phyloP scores from a whole-genome alignment of 306 rosid genomes.

The Trichosanthes cucumerina region DNA sequence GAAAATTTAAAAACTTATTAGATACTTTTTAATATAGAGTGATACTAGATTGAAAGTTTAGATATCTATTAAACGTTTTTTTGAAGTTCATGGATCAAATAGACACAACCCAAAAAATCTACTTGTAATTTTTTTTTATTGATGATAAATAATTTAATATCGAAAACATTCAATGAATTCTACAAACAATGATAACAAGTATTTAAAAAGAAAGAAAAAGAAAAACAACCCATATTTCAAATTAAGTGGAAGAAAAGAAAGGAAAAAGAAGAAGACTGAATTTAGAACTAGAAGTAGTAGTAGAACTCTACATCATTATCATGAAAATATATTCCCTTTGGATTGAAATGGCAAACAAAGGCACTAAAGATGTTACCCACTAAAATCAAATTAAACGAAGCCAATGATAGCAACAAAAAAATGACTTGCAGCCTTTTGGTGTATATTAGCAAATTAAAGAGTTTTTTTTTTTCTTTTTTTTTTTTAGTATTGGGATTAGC shows the following conservation, averaged over 20 bases:
- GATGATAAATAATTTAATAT: background rate
- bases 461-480: background rate
- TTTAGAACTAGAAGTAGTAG: background rate
- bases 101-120: no score
- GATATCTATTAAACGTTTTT: no score
- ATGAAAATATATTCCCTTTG: background rate
- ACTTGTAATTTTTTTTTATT: background rate
- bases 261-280: background rate
- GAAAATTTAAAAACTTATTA: no score
- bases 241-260: background rate
- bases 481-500: background rate
- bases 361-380: conserved; percentile 6
- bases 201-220: background rate
- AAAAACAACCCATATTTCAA: background rate
- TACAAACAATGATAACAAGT: background rate
- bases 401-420: conserved; percentile 2
- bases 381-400: background rate
- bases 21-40: no score
- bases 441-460: background rate
- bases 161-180: background rate
- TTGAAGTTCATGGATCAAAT: no score
- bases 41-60: no score
- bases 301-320: background rate
- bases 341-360: conserved; percentile 2
- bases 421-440: background rate